Conservation (phyloP, 192 early-diverging fungal species). For the Rhizoclosmatium globosum region DNA sequence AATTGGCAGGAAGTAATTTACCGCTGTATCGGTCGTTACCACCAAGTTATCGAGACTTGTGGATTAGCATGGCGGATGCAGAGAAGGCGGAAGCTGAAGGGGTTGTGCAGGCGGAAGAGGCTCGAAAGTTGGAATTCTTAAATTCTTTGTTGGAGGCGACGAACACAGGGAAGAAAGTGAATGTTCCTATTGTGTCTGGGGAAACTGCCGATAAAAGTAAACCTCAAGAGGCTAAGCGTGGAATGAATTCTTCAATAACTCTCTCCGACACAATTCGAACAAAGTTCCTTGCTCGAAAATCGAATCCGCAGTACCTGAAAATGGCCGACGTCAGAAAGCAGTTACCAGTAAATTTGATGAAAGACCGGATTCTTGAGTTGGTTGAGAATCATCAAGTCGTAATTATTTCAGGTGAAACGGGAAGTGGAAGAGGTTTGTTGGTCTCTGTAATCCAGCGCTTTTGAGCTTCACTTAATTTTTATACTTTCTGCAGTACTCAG, state of each 20-base stretch:
- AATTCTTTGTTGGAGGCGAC: not conserved
- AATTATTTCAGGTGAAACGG: conserved; percentile 83
- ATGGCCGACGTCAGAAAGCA: conserved; percentile 41
- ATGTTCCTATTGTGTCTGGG: conserved; percentile 34
- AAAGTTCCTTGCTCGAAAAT: conserved; percentile 47
- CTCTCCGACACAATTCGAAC: conserved; percentile 21
- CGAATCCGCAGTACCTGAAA: conserved; percentile 41
- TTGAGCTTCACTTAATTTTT: conserved; percentile 44
- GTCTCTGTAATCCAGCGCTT: not conserved
- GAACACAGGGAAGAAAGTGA: conserved; percentile 41
- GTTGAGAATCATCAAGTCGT: conserved; percentile 66
- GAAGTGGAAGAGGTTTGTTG: conserved; percentile 49
- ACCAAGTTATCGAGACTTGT: conserved; percentile 65
- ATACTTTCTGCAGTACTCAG: conserved; percentile 69
- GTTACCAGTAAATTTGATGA: conserved; percentile 67
- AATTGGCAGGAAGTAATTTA: conserved; percentile 44
- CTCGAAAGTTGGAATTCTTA: not conserved
- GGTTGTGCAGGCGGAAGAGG: not conserved
- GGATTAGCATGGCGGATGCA: conserved; percentile 59
- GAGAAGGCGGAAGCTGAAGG: conserved; percentile 22
- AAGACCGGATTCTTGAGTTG: conserved; percentile 59
- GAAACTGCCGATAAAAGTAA: not conserved
- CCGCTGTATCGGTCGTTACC: conserved; percentile 65
- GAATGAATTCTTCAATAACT: not conserved
- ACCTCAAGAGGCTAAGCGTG: conserved; percentile 8